Evolutionary conservation across 805 yeast genomes (phyloP).

Genomic region (Yamadazyma paraphyllophila): DNA sequence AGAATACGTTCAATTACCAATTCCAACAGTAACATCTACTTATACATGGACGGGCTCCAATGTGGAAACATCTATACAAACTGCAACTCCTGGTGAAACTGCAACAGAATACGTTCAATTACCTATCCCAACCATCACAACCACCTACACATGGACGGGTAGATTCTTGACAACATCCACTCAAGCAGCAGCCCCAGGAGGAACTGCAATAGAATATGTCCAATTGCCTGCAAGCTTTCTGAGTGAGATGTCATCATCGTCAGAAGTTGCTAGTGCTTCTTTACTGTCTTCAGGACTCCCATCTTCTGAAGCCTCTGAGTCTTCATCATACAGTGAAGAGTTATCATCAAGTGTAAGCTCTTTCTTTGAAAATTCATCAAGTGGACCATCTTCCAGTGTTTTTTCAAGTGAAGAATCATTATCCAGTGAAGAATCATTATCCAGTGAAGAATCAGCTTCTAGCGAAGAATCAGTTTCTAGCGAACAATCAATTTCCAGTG

Average conservation of each 20-base stretch:
- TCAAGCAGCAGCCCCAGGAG: background rate
- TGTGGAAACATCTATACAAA: constrained; percentile 12
- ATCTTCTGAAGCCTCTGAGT: background rate
- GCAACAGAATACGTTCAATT: constrained; percentile 18
- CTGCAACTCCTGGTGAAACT: constrained; percentile 18
- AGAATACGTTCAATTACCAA: constrained; percentile 17
- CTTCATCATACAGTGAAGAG: background rate
- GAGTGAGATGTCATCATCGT: background rate
- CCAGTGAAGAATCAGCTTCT: constrained; percentile 1
- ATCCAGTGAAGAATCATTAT: background rate
- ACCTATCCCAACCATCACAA: constrained; percentile 7
- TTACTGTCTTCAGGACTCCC: no score
- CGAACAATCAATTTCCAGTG: background rate
- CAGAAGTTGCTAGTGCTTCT: no score
- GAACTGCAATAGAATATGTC: background rate
- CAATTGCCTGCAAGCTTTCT: background rate
- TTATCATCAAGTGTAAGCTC: background rate
- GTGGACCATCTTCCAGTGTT: no score
- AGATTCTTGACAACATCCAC: background rate
- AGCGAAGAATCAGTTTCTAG: background rate
- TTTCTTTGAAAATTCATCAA: no score
- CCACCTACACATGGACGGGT: background rate
- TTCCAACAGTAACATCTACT: constrained; percentile 16
- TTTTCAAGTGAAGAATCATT: no score
- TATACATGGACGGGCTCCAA: constrained; percentile 14